Evolutionary conservation across 352 stramenopile species (phyloP).

Genomic region (Globisporangium emineosum): DNA sequence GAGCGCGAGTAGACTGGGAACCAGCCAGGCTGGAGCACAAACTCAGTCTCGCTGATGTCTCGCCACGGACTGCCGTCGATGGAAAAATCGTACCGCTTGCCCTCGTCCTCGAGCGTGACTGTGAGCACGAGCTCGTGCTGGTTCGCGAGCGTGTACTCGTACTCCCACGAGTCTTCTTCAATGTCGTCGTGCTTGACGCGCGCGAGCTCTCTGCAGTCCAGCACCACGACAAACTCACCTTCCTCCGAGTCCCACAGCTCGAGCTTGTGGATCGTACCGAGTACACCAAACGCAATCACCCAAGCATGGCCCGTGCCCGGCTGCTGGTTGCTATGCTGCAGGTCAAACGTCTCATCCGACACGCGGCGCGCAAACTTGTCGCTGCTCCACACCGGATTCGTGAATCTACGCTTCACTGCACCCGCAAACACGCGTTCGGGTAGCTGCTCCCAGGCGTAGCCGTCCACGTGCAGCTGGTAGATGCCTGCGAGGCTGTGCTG

Average conservation of each 20-base stretch:
- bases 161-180: conserved; percentile 62
- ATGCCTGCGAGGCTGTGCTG: conserved; percentile 62
- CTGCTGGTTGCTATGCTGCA: conserved; percentile 39
- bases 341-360: conserved; percentile 36
- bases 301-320: conserved; percentile 53
- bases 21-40: conserved; percentile 74
- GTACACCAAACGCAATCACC: conserved; percentile 82
- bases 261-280: conserved; percentile 73
- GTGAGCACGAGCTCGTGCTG: conserved; percentile 65
- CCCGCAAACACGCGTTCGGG: conserved; percentile 44
- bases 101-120: conserved; percentile 60
- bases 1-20: conserved; percentile 79
- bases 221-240: conserved; percentile 75
- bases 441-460: conserved; percentile 63
- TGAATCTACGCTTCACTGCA: conserved; percentile 22
- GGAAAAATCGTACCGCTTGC: conserved; percentile 72
- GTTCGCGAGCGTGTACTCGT: conserved; percentile 66
- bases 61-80: conserved; percentile 72
- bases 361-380: conserved; percentile 77
- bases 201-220: conserved; percentile 63
- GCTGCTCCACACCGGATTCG: conserved; percentile 68
- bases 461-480: conserved; percentile 70
- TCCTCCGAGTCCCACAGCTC: conserved; percentile 64
- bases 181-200: conserved; percentile 66
- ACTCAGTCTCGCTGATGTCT: conserved; percentile 77